Percentiles rank a stretch among this genome's conserved stretches.
These are phyloP conservation scores for Scutellaria galericulata DNA, from an alignment of 257 asterid species.

Conservation along the genomic window DNA sequence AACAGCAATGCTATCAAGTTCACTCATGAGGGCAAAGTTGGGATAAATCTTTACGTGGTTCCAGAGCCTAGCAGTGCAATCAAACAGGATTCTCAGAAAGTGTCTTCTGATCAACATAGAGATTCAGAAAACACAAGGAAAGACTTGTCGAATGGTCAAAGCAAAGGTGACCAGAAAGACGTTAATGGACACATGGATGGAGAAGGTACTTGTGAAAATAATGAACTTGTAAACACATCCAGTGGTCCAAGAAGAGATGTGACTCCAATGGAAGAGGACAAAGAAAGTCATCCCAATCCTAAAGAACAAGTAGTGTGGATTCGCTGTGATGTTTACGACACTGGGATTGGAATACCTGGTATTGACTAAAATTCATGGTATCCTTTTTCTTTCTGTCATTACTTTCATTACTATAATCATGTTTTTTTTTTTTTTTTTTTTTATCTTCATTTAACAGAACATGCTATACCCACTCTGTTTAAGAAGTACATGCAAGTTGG, in stretches of 20 bases:
- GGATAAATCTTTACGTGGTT: constrained; percentile 77
- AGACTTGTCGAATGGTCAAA: constrained; percentile 42
- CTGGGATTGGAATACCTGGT: constrained; percentile 97
- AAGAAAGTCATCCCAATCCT: constrained; percentile 34
- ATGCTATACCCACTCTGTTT: constrained; percentile 73
- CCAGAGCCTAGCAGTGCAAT: constrained; percentile 46
- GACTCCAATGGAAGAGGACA: constrained; percentile 45
- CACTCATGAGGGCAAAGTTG: constrained; percentile 91
- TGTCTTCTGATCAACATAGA: constrained; percentile 29
- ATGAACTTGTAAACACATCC: constrained; percentile 34
- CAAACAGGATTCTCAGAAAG: constrained; percentile 42
- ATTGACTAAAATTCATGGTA: constrained; percentile 22
- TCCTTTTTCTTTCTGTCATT: neutral
- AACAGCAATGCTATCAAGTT: constrained; percentile 90
- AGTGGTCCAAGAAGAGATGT: constrained; percentile 31
- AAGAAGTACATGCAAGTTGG: constrained; percentile 95
- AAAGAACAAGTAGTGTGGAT: constrained; percentile 77
- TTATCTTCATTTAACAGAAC: constrained; percentile 50
- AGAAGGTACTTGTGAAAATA: constrained; percentile 37
- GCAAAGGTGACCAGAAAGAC: constrained; percentile 25
- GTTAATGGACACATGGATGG: constrained; percentile 14
- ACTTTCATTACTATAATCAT: neutral
- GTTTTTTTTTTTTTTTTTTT: neutral
- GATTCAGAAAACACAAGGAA: constrained; percentile 30
- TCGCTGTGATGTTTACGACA: constrained; percentile 84